Percentiles rank a stretch among this genome's conserved stretches.
Evolutionary conservation across 768 basidiomycete genomes (phyloP).

Genomic region (Crucibulum laeve): DNA sequence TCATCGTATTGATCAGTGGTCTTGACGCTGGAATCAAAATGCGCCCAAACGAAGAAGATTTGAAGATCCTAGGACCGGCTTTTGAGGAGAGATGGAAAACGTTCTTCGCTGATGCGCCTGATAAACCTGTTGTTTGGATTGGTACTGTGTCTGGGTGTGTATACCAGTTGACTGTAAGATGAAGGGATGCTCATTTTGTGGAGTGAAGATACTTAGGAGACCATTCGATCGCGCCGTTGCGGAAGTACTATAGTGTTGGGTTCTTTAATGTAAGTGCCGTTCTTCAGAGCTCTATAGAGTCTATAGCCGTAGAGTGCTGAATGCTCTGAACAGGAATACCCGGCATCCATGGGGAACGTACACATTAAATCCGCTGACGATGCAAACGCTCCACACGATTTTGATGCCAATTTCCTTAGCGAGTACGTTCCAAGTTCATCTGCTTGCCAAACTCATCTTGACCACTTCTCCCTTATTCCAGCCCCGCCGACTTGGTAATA

Average conservation of each 20-base stretch:
- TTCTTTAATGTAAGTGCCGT: too few species aligned
- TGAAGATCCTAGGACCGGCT: slow-evolving; percentile 42
- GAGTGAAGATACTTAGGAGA: background rate
- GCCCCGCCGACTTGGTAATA: slow-evolving; percentile 38
- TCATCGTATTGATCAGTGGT: slow-evolving; percentile 29
- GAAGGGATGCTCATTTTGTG: slow-evolving; percentile 6
- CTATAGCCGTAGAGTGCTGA: too few species aligned
- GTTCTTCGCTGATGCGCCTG: slow-evolving; percentile 45
- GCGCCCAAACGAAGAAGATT: slow-evolving; percentile 45
- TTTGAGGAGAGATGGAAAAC: slow-evolving; percentile 46
- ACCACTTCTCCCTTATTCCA: slow-evolving; percentile 8
- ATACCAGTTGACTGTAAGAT: slow-evolving; percentile 1
- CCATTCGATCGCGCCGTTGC: too few species aligned
- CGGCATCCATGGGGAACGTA: background rate
- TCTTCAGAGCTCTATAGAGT: too few species aligned
- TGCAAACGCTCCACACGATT: background rate
- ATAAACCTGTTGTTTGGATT: slow-evolving; percentile 50
- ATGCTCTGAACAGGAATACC: too few species aligned
- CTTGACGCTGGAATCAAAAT: slow-evolving; percentile 54
- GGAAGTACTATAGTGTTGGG: too few species aligned
- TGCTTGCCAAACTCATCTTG: background rate
- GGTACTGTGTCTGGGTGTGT: slow-evolving; percentile 34
- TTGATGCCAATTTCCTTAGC: background rate
- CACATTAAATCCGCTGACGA: background rate
- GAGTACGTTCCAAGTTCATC: background rate